Conservation (phyloP, 768 basidiomycete genomes). For the Podaxis sp. region DNA sequence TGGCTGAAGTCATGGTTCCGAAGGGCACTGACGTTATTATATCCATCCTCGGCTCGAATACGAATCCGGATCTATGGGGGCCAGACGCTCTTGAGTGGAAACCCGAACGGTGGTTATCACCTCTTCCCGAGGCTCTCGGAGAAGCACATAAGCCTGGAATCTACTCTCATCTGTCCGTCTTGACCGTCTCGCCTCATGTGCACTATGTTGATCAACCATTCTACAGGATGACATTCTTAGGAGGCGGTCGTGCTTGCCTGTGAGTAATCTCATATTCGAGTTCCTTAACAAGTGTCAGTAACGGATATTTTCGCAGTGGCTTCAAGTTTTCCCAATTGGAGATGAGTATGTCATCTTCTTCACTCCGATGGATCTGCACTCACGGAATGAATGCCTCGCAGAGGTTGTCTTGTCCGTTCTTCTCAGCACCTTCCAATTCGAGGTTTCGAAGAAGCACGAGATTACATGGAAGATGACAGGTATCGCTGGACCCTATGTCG, state of each 20-base stretch:
- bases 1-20: constrained; percentile 20
- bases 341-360: too few species aligned
- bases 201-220: too few species aligned
- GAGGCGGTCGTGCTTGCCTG: too few species aligned
- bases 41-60: not conserved
- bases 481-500: not conserved
- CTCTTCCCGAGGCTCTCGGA: constrained; percentile 24
- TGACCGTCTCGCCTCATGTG: too few species aligned
- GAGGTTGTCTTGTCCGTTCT: too few species aligned
- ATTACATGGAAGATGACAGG: constrained; percentile 10
- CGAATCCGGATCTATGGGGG: constrained; percentile 13
- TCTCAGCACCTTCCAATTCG: too few species aligned
- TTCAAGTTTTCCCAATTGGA: too few species aligned
- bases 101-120: constrained; percentile 39
- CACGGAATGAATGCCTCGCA: too few species aligned
- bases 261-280: too few species aligned
- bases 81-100: constrained; percentile 40
- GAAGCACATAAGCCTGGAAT: constrained; percentile 30
- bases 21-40: constrained; percentile 22
- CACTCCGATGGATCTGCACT: too few species aligned
- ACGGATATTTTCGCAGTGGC: too few species aligned
- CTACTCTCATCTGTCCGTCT: constrained; percentile 19
- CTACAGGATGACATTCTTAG: constrained; percentile 2
- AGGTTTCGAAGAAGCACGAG: not conserved
- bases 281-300: too few species aligned